These are phyloP conservation scores for Logfia minima DNA, from an alignment of 129 eudicot genomes.

Conservation along the genomic window DNA sequence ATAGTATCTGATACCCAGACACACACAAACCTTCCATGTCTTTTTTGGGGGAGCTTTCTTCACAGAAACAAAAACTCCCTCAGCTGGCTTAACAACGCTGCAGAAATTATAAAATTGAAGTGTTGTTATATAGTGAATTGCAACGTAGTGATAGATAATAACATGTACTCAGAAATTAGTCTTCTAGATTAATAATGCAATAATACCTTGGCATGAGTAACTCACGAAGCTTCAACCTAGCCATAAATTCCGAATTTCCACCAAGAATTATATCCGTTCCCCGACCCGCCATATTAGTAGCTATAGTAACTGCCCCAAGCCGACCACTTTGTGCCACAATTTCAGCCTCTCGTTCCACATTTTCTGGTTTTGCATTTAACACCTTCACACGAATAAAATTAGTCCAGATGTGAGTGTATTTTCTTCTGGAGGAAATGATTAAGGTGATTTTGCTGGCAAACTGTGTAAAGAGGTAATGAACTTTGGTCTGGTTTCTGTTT, in stretches of 20 bases:
- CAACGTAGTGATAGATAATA: conserved; percentile 14
- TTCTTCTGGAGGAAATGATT: conserved; percentile 6
- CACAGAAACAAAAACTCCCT: conserved; percentile 85
- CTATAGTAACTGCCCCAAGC: conserved; percentile 93
- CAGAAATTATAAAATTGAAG: conserved; percentile 31
- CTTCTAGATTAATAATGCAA: conserved; percentile 14
- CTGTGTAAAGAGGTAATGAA: conserved; percentile 15
- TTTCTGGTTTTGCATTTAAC: conserved; percentile 98
- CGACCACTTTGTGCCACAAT: conserved; percentile 99
- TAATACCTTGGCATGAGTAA: conserved; percentile 93
- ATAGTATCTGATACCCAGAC: conserved; percentile 9
- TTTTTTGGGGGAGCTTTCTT: conserved; percentile 78
- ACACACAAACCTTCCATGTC: conserved; percentile 85
- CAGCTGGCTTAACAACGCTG: conserved; percentile 89
- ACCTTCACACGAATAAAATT: conserved; percentile 46
- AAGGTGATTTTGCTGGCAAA: neutral
- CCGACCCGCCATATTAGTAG: conserved; percentile 99
- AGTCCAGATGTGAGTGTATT: conserved; percentile 13
- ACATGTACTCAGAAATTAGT: neutral
- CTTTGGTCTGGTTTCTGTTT: too few species aligned
- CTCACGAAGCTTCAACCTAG: conserved; percentile 96
- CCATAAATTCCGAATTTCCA: conserved; percentile 99
- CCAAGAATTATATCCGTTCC: conserved; percentile 99
- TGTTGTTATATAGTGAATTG: conserved; percentile 4
- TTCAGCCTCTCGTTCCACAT: conserved; percentile 99